Percentiles rank a stretch among this genome's conserved stretches.
Evolutionary conservation across 768 basidiomycete species (phyloP).

Genomic region (Suillus fuscotomentosus): DNA sequence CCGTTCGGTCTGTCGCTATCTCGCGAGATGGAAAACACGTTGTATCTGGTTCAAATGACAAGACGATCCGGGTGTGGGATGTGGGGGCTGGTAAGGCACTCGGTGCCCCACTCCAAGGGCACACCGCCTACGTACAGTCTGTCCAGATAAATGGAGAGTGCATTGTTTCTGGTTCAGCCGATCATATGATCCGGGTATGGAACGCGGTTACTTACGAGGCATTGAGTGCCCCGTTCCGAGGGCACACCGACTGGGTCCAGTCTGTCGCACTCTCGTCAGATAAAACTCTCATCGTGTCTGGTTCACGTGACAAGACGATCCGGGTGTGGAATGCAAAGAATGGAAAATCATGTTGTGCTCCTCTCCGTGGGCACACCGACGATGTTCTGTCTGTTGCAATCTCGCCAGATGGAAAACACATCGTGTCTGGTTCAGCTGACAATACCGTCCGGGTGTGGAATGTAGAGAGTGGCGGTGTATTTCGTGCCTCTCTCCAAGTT

Average conservation of each 20-base stretch:
- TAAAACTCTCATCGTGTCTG: constrained; percentile 3
- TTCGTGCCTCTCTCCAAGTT: background rate
- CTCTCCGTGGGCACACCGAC: background rate
- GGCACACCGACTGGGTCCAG: background rate
- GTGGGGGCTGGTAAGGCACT: background rate
- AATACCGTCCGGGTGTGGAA: constrained; percentile 1
- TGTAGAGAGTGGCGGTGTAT: background rate
- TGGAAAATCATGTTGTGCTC: background rate
- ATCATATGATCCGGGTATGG: background rate
- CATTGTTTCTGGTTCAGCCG: background rate
- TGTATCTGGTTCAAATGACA: constrained; percentile 6
- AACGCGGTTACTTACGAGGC: background rate
- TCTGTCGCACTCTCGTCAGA: constrained; percentile 4
- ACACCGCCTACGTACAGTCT: background rate
- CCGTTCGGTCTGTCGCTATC: background rate
- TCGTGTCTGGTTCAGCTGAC: background rate
- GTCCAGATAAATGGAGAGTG: background rate
- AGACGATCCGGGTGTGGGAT: constrained; percentile 4
- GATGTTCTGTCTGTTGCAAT: background rate
- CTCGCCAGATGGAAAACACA: background rate
- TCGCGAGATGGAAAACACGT: background rate
- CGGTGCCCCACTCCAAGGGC: background rate
- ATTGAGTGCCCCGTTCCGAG: background rate
- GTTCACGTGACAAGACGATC: constrained; percentile 6
- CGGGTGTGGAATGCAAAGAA: background rate